Base-by-base conservation (phyloP, 108 stramenopile genomes). In the Pseudonitzschia multiseries region DNA sequence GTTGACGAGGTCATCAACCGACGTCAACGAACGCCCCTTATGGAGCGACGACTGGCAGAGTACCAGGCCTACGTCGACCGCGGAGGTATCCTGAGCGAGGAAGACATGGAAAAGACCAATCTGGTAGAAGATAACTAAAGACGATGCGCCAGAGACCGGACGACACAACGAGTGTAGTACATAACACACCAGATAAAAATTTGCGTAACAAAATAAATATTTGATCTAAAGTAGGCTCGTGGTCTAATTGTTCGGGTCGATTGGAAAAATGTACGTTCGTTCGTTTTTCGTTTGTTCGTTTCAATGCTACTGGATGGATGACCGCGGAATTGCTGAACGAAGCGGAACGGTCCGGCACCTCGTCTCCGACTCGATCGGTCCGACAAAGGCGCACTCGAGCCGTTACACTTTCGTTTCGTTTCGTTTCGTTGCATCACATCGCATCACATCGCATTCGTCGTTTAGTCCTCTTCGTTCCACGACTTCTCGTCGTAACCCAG, bases 11-110 rank as follows among this genome's bases (percentile, higher is more conserved):
- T 89, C 42, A 66, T 79, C n/a, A 40, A 3, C 15, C 21, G 31
- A 66, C 53, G 40, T 15, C 81, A 57, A 13, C 73, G 81, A 27
- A 63, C 77, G 1, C 21, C 77, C 20, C 54, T 82, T 10, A 51
- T 88, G 33, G 81, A 85, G 52, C 75, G 86, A 43, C 56, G 84
- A 60, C 73, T 94, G 82, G 74, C 81, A 29, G 89, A 83, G 21
- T 94, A 88, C 73, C 74, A 72, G 42, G 83, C 65, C 21, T 94
- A 94, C 76, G 90, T 89, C 18, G 75, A 77, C 29, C 84, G 91
- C 68, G 93, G 93, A 4, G 93, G 93, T 62, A 73, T 85, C 17
- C 72, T 94, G 77, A 86, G 79, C 65, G 86, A 87, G 17, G 63
- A 87, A 20, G 91, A 94, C 62, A 81, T 90, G 83, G 24, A 8